These are phyloP conservation scores for Pythium phragmitis DNA, from an alignment of 352 stramenopile genomes.

Conservation along the genomic window DNA sequence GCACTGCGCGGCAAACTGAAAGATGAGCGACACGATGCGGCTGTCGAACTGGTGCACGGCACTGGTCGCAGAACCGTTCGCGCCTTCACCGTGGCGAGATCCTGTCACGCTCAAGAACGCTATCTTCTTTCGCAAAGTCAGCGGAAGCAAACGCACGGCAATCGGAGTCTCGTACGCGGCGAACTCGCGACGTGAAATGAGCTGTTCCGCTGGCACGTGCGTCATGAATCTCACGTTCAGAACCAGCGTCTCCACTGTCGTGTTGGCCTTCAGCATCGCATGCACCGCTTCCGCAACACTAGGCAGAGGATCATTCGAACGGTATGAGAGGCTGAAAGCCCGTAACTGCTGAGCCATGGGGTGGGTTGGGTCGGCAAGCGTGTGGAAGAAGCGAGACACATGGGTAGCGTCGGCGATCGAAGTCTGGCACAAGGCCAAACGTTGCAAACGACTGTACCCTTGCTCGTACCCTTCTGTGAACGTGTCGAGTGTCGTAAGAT, in stretches of 20 bases:
- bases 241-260: background rate
- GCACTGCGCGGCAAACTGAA: constrained; percentile 9
- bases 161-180: background rate
- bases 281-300: constrained; percentile 1
- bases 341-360: background rate
- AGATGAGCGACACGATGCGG: constrained; percentile 4
- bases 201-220: background rate
- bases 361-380: background rate
- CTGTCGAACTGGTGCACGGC: background rate
- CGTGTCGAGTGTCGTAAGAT: background rate
- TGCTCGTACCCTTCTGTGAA: constrained; percentile 2
- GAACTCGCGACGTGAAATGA: background rate
- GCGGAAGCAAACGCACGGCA: constrained; percentile 3
- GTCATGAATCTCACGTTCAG: background rate
- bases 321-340: background rate
- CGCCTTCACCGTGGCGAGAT: background rate
- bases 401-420: background rate
- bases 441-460: background rate
- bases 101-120: constrained; percentile 3
- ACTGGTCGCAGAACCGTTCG: background rate
- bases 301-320: background rate
- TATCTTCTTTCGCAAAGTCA: constrained; percentile 1
- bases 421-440: background rate
- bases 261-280: constrained; percentile 1
- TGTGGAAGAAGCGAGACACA: background rate